Conservation (phyloP, 2,329 filamentous ascomycete species). For the Monosporascus sp. region DNA sequence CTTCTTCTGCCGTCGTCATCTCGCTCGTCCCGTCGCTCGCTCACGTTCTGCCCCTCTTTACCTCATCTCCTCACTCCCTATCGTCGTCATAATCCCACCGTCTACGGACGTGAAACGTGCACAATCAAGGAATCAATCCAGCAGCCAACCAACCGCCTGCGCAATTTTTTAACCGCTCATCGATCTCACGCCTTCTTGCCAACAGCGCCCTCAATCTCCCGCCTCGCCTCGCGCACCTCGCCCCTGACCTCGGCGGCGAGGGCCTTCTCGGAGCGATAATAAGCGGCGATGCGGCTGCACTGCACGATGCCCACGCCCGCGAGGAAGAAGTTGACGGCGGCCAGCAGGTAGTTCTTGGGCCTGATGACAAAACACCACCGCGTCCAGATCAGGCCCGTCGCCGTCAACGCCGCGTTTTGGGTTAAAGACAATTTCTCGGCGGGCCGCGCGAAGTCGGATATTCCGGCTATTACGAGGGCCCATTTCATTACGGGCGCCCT, state of each 20-base stretch:
- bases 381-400: conserved; percentile 95
- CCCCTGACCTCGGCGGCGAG: conserved; percentile 23
- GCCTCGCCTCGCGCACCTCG: conserved; percentile 37
- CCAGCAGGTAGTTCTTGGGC: conserved; percentile 89
- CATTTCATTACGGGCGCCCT: conserved; percentile 99
- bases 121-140: too few relatives aligned
- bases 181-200: conserved; percentile 1
- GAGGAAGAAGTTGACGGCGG: conserved; percentile 97
- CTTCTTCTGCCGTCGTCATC: too few relatives aligned
- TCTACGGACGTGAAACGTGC: too few relatives aligned
- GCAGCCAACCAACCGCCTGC: too few relatives aligned
- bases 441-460: conserved; percentile 86
- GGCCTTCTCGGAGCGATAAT: conserved; percentile 56
- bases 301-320: conserved; percentile 82
- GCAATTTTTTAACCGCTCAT: neutral
- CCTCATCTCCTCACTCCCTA: neutral
- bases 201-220: conserved; percentile 6
- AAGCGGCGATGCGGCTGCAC: conserved; percentile 67
- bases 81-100: neutral
- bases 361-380: conserved; percentile 98
- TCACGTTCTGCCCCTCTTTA: neutral
- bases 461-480: conserved; percentile 85
- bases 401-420: conserved; percentile 84
- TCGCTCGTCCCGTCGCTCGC: too few relatives aligned
- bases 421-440: conserved; percentile 89